Percentiles rank a stretch among this genome's conserved stretches.
These are phyloP conservation scores for Garcia nutans DNA, from an alignment of 345 rosid species.

Conservation along the genomic window DNA sequence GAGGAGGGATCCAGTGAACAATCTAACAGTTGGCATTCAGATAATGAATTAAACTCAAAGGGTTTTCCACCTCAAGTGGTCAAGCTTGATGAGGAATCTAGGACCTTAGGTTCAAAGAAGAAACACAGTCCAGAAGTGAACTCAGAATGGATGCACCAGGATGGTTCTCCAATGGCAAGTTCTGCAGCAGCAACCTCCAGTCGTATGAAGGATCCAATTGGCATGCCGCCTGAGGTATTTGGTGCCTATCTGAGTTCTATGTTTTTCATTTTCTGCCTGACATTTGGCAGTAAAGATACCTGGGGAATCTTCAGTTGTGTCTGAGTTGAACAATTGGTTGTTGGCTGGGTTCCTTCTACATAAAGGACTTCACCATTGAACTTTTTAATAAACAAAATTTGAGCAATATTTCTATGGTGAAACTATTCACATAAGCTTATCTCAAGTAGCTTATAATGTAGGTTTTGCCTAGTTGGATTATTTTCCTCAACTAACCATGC, in stretches of 20 bases:
- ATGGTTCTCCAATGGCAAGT: constrained; percentile 33
- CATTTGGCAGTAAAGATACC: constrained; percentile 2
- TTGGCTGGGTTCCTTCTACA: constrained; percentile 8
- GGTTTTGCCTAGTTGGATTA: background rate
- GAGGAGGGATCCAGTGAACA: constrained; percentile 49
- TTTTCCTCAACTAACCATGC: background rate
- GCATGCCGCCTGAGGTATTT: constrained; percentile 93
- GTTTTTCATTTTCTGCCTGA: constrained; percentile 11
- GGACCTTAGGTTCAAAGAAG: constrained; percentile 29
- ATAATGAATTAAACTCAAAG: constrained; percentile 66
- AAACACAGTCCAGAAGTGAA: constrained; percentile 39
- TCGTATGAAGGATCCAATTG: constrained; percentile 58
- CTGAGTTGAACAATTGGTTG: constrained; percentile 4
- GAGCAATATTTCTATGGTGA: constrained; percentile 1
- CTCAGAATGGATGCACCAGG: constrained; percentile 36
- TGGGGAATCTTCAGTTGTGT: background rate
- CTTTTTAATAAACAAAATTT: constrained; percentile 6
- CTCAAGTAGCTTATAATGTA: background rate
- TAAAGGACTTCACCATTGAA: background rate
- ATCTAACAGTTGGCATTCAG: constrained; percentile 75
- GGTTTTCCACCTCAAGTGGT: constrained; percentile 47
- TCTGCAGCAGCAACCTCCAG: constrained; percentile 26
- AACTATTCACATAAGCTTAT: background rate
- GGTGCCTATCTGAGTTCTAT: constrained; percentile 13
- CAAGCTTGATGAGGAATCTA: constrained; percentile 45